These are phyloP conservation scores for Plasmodium cynomolgi DNA, from an alignment of 169 alveolate species.

Conservation along the genomic window DNA sequence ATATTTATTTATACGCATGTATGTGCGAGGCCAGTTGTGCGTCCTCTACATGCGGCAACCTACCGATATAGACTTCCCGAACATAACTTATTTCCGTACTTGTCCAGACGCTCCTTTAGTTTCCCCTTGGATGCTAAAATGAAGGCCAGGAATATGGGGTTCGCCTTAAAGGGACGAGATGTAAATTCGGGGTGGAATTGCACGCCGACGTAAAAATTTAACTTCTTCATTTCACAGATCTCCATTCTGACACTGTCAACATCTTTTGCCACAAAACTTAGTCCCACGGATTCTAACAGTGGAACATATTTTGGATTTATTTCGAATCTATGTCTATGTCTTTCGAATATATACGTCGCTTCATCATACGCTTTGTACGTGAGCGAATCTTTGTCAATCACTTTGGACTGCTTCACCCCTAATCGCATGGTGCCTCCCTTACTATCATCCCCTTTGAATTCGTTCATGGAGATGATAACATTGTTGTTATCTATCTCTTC, in stretches of 20 bases:
- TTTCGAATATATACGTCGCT: constrained; percentile 88
- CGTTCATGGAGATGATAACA: constrained; percentile 79
- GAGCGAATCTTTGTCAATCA: constrained; percentile 88
- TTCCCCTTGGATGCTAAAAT: constrained; percentile 87
- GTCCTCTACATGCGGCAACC: not conserved
- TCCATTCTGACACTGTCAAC: constrained; percentile 92
- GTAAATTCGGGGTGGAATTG: constrained; percentile 97
- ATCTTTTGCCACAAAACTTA: constrained; percentile 92
- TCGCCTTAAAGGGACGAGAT: constrained; percentile 91
- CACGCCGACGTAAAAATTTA: constrained; percentile 94
- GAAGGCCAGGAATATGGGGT: constrained; percentile 90
- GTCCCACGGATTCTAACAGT: constrained; percentile 89
- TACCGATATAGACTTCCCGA: constrained; percentile 78
- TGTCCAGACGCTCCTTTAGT: constrained; percentile 77
- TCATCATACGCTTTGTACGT: constrained; percentile 92
- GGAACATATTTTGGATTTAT: constrained; percentile 91
- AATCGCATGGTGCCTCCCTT: constrained; percentile 96
- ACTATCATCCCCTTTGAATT: constrained; percentile 79
- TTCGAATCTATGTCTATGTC: constrained; percentile 96
- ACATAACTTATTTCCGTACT: constrained; percentile 77
- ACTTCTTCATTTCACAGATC: constrained; percentile 87
- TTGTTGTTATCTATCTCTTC: constrained; percentile 73
- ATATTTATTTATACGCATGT: not conserved
- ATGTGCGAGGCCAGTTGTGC: not conserved
- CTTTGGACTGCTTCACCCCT: constrained; percentile 91